A percentile compares a stretch with the other conserved stretches of the same genome.
phyloP scores from a whole-genome alignment of 1,139 yeast species.

The Torulaspora pretoriensis region DNA sequence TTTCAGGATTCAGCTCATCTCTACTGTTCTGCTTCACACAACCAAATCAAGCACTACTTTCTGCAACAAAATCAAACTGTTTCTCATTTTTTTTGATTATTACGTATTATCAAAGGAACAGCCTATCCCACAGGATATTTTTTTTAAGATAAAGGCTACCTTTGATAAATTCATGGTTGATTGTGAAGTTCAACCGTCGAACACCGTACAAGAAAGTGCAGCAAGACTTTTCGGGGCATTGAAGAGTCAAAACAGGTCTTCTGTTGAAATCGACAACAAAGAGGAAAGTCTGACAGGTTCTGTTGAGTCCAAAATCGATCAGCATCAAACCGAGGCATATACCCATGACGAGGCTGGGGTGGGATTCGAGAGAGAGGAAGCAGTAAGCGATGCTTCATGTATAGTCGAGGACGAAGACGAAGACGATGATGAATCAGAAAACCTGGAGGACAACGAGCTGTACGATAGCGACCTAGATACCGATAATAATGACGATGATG shows the following conservation, averaged over 20 bases:
- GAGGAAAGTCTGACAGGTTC: conserved; percentile 1
- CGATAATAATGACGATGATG: conserved; percentile 23
- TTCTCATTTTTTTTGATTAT: conserved; percentile 66
- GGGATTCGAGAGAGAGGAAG: conserved; percentile 27
- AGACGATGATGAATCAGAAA: conserved; percentile 29
- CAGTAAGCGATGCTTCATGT: conserved; percentile 27
- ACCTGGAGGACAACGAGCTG: conserved; percentile 25
- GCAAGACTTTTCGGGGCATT: conserved; percentile 37
- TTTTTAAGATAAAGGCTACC: conserved; percentile 49
- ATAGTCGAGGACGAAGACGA: conserved; percentile 28
- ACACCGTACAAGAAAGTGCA: conserved; percentile 43
- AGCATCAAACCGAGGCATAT: too few relatives aligned
- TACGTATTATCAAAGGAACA: conserved; percentile 62
- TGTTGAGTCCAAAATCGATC: too few relatives aligned
- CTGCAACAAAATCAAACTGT: conserved; percentile 40
- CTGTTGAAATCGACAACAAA: conserved; percentile 12
- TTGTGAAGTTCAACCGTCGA: conserved; percentile 41
- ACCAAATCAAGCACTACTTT: conserved; percentile 20
- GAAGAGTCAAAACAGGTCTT: conserved; percentile 4
- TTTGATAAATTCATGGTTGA: conserved; percentile 35
- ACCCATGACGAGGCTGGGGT: conserved; percentile 20
- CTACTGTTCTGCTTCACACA: conserved; percentile 37
- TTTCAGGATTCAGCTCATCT: conserved; percentile 61
- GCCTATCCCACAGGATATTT: conserved; percentile 64
- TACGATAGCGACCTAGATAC: conserved; percentile 25